These are phyloP conservation scores for Sindora glabra DNA, from an alignment of 306 rosid species.

Conservation along the genomic window DNA sequence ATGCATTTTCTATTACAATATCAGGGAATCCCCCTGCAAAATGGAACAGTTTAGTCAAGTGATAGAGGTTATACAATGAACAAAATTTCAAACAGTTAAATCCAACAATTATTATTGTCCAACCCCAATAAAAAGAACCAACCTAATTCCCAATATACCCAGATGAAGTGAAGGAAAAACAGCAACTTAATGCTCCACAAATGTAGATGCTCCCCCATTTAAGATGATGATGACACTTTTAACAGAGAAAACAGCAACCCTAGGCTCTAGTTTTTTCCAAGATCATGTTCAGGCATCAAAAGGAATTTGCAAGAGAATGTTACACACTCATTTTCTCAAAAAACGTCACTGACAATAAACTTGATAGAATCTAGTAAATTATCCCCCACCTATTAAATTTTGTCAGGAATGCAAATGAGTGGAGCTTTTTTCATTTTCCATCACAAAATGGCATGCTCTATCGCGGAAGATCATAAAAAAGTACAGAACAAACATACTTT, in stretches of 20 bases:
- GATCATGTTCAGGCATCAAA: no score
- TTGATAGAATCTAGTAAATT: no score
- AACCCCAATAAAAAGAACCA: not conserved
- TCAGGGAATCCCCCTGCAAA: not conserved
- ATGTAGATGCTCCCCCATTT: not conserved
- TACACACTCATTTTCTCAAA: no score
- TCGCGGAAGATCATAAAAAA: not conserved
- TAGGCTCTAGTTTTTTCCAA: not conserved
- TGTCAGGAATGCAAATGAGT: no score
- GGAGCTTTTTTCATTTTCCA: no score
- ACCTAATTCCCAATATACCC: not conserved
- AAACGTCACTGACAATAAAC: no score
- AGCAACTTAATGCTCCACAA: not conserved
- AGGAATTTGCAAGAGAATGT: no score
- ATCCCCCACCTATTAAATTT: no score
- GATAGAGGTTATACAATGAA: not conserved
- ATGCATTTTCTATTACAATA: not conserved
- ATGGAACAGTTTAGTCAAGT: not conserved
- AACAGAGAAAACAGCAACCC: not conserved
- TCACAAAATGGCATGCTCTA: not conserved
- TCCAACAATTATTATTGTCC: not conserved
- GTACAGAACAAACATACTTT: slow-evolving; percentile 48
- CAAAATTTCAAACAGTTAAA: not conserved
- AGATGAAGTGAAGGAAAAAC: not conserved
- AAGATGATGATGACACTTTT: not conserved